Percentiles rank a stretch among this genome's conserved stretches.
Conservation (phyloP, 306 rosid species). For the Castanea mollissima region DNA sequence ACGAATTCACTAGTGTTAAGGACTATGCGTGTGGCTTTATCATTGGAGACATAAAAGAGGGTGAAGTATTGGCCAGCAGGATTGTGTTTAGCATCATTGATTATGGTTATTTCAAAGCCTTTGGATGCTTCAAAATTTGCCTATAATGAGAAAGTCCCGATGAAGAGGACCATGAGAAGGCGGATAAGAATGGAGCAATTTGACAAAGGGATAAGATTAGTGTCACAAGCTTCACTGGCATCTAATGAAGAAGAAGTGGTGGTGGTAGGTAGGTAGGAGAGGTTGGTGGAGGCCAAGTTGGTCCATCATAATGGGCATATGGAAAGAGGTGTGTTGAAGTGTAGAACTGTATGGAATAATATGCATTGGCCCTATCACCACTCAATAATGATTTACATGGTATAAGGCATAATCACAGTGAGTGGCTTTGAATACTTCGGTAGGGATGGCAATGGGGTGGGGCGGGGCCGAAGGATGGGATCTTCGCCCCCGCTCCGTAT, state of each 20-base stretch:
- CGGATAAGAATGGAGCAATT: slow-evolving; percentile 25
- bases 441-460: no score
- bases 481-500: no score
- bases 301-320: neutral
- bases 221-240: neutral
- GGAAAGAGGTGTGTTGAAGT: no score
- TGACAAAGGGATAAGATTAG: neutral
- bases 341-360: no score
- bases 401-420: no score
- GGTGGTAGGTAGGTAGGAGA: no score
- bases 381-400: no score
- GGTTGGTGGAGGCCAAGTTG: neutral
- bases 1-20: slow-evolving; percentile 54
- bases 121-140: slow-evolving; percentile 66
- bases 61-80: slow-evolving; percentile 38
- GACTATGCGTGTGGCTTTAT: slow-evolving; percentile 48
- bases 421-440: no score
- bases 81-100: slow-evolving; percentile 44
- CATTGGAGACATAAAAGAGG: slow-evolving; percentile 60
- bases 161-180: slow-evolving; percentile 28
- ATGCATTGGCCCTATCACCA: no score
- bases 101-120: slow-evolving; percentile 41
- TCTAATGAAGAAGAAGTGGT: neutral
- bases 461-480: no score
- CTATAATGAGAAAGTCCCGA: slow-evolving; percentile 51